Conservation (phyloP, 495 filamentous ascomycete species). For the Talaromyces stipitatus region DNA sequence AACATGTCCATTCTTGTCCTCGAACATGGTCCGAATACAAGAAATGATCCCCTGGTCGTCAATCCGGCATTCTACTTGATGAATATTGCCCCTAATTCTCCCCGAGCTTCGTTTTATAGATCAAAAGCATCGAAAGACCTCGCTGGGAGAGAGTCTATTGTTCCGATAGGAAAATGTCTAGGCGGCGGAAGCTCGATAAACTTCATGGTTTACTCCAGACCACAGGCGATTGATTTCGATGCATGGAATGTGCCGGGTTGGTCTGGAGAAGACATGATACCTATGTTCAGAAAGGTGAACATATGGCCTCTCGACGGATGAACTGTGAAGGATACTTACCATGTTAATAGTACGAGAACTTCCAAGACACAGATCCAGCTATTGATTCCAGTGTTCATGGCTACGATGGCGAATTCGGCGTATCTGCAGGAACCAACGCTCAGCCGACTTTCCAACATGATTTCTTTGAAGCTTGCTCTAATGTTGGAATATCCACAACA, state of each 20-base stretch:
- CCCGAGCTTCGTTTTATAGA: slow-evolving; percentile 7
- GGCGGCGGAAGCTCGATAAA: slow-evolving; percentile 56
- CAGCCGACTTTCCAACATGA: slow-evolving; percentile 23
- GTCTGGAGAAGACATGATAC: slow-evolving; percentile 41
- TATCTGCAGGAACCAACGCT: slow-evolving; percentile 33
- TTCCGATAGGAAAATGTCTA: slow-evolving; percentile 45
- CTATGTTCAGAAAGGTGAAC: slow-evolving; percentile 44
- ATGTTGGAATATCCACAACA: slow-evolving; percentile 27
- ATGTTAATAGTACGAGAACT: background rate
- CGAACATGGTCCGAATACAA: slow-evolving; percentile 5
- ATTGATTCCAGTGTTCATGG: slow-evolving; percentile 30
- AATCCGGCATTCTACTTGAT: slow-evolving; percentile 7
- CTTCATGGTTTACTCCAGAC: slow-evolving; percentile 47
- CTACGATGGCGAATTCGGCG: slow-evolving; percentile 38
- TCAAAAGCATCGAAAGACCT: slow-evolving; percentile 26
- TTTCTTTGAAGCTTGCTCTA: slow-evolving; percentile 30
- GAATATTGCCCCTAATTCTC: slow-evolving; percentile 4
- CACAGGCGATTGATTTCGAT: slow-evolving; percentile 40
- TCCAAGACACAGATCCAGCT: slow-evolving; percentile 1
- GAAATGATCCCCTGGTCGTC: slow-evolving; percentile 4
- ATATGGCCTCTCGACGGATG: background rate
- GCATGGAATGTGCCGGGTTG: slow-evolving; percentile 46
- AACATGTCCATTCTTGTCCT: slow-evolving; percentile 7
- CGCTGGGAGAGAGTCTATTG: slow-evolving; percentile 34
- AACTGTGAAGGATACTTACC: background rate